phyloP scores from a whole-genome alignment of 352 stramenopile species.

The Pythium vanterpoolii region DNA sequence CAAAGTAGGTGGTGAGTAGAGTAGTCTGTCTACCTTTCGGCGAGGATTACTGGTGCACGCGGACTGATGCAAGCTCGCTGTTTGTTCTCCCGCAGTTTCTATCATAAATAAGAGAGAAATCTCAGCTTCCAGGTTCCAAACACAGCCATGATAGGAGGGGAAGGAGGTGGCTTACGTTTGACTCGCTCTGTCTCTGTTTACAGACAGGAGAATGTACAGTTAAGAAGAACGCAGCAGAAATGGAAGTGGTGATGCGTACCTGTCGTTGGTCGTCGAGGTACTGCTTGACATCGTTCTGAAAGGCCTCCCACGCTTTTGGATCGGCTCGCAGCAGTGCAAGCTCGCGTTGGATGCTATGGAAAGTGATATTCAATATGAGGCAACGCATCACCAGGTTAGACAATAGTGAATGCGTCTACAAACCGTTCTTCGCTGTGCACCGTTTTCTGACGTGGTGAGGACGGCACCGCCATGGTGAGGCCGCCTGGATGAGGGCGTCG shows the following conservation, averaged over 20 bases:
- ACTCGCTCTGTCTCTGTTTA: conserved; percentile 33
- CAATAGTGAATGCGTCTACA: background rate
- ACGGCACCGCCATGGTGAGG: background rate
- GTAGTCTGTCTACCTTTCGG: conserved; percentile 18
- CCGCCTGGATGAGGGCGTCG: conserved; percentile 7
- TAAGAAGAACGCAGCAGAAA: background rate
- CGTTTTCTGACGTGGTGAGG: conserved; percentile 21
- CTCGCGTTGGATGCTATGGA: conserved; percentile 43
- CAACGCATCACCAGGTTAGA: background rate
- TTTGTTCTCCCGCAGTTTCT: conserved; percentile 71
- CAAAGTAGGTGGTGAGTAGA: background rate
- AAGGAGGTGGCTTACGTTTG: conserved; percentile 12
- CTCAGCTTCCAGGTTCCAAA: background rate
- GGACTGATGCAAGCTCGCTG: conserved; percentile 28
- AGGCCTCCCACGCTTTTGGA: conserved; percentile 45
- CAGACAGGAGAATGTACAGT: background rate
- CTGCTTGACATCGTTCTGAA: conserved; percentile 44
- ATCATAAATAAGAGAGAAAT: too few relatives aligned
- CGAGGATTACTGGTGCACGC: conserved; percentile 12
- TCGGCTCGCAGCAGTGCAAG: conserved; percentile 59
- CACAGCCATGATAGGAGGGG: background rate
- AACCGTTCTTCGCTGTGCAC: conserved; percentile 34
- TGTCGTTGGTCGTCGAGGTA: conserved; percentile 39
- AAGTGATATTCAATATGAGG: background rate
- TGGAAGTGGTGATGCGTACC: conserved; percentile 33